Evolutionary conservation across 768 basidiomycete species (phyloP), one percentile per base, ranked within the genome.

Genomic region (Gelatoporia subvermispora): DNA sequence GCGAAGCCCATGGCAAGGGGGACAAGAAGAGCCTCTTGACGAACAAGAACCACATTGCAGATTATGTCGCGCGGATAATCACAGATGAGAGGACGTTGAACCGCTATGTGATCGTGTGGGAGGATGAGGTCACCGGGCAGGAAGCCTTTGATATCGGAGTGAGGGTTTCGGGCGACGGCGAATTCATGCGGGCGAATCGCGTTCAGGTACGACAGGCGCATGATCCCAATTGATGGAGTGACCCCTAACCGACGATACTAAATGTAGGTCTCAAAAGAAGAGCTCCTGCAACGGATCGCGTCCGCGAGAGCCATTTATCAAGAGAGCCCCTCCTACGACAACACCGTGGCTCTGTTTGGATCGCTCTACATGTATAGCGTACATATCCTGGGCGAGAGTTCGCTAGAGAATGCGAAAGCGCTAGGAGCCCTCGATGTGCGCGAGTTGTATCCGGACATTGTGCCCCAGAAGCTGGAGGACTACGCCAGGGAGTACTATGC

Each of bases 71-170:
- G 13, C 59, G 50, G 15, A 64, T 66, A 35, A 59, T 66, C 38
- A 51, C 51, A 15, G 65, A 66, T 35, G 45, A 53, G 9, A 49
- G 65, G 15, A 65, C 65, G 10, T 18, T 65, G 20, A 66, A 66
- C 52, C 56, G 58, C 28, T 47, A 16, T 21, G 58, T 66, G 1
- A 48, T 58, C 8, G 45, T 48, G 8, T 58, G 55, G 35, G 47
- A 53, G n/a, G 65, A 62, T 4, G 53, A 61, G 20, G 35, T 55
- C 3, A 61, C 51, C 8, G 50, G 59, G 41, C 49, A 50, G 10
- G 58, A 66, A 47, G 48, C 54, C 18, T 55, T 48, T 20, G 51
- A 45, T 10, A n/a, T 62, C 16, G 38, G 48, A 3, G 50, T 51
- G 23, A 39, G 50, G 40, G 15, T 62, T 1, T 43, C 53, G 3